Base-by-base conservation (phyloP, 345 rosid genomes). In the Pistacia integerrima region DNA sequence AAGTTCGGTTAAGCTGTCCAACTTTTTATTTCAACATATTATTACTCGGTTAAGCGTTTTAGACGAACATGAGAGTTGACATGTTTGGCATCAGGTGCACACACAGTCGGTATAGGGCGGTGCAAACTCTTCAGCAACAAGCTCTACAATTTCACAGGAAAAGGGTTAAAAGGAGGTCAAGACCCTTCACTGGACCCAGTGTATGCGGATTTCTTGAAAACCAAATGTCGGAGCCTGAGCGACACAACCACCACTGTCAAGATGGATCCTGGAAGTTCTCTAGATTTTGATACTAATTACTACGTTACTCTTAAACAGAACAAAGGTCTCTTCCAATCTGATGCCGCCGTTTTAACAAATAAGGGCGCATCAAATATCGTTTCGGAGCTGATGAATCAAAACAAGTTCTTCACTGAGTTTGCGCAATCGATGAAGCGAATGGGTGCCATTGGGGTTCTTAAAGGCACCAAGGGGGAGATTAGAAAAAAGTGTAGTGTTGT, bases 121-220 rank as follows among this genome's bases (percentile, higher is more conserved):
- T 83, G 95, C 82, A 84, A 80, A 25, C 33, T 76, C 12, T 83
- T 94, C 80, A 54, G 87, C 79, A 69, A 74, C 82, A 79, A 94
- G 65, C 86, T 92, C 11, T 94, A 90, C 91, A 92, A 89, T 80
- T 90, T 94, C 83, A 87, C 88, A 2, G 90, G 90, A 41, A 83
- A 14, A 65, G 94, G 94, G 16, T 1, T 12, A 38, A 38, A 38
- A 38, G 41, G 41, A 35, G 89, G 84, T 72, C 80, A 87, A 51
- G 93, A 92, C 73, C 94, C 94, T 4, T 81, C 86, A 1, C 77
- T 92, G 74, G 74, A 85, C 82, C 28, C 87, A 0, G 48, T 78
- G 33, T 87, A 86, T 5, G 87, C 90, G 0, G 74, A 69, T 1
- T 74, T 74, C 18, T 79, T 89, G 46, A 92, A 86, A 79, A 76